A percentile compares a stretch with the other conserved stretches of the same genome.
Evolutionary conservation across 1,139 yeast species (phyloP).

Genomic region (Suhomyces panamericanus): DNA sequence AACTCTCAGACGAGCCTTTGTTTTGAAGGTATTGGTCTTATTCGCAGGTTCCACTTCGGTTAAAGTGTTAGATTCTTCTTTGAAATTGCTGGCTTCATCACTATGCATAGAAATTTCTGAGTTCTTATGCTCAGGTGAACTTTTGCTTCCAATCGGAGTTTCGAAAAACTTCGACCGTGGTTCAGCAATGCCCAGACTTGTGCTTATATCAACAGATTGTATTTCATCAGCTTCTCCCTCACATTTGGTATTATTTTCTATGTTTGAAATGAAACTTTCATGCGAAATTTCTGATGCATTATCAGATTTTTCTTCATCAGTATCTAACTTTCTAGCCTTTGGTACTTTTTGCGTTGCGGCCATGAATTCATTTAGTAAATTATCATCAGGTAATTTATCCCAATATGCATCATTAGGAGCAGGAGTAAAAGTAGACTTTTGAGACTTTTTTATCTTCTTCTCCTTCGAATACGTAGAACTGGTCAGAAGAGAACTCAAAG

Average conservation of each 20-base stretch:
- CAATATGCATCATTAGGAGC: slow-evolving; percentile 29
- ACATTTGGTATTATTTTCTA: not conserved
- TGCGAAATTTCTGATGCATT: not conserved
- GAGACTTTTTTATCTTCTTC: not conserved
- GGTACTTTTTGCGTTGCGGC: slow-evolving; percentile 11
- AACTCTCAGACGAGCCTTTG: not conserved
- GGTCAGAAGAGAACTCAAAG: not conserved
- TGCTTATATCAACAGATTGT: too few species aligned
- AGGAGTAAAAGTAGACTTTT: not conserved
- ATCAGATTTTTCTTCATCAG: not conserved
- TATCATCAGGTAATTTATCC: slow-evolving; percentile 28
- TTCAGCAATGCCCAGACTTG: too few species aligned
- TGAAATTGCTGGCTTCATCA: not conserved
- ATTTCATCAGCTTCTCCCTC: not conserved
- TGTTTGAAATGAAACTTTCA: not conserved
- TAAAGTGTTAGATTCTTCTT: not conserved
- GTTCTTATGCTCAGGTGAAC: not conserved
- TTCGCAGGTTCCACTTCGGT: not conserved
- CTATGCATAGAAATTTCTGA: not conserved
- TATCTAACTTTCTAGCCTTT: not conserved
- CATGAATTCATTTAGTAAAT: slow-evolving; percentile 25
- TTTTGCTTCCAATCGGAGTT: too few species aligned
- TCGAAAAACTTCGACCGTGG: too few species aligned
- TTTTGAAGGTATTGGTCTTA: not conserved
- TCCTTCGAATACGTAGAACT: not conserved